These are phyloP conservation scores for Magnusiomyces ingens DNA, from an alignment of 1,139 yeast species.

Conservation along the genomic window DNA sequence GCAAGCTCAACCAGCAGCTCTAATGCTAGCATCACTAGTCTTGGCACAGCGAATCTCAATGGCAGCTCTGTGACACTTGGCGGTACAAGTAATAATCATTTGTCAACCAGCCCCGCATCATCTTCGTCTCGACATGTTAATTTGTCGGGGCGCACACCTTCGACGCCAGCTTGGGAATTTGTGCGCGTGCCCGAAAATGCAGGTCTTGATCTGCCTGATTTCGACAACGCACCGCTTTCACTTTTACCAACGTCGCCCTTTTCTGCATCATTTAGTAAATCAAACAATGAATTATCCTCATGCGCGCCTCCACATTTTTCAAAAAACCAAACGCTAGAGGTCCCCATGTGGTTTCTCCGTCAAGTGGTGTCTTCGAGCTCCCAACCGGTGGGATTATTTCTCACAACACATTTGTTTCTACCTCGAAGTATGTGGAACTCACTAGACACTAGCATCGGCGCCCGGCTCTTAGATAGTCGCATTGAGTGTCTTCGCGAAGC, in stretches of 20 bases:
- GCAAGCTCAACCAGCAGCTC: neutral
- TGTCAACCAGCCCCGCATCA: too few relatives aligned
- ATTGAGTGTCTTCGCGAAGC: conserved; percentile 20
- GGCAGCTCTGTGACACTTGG: too few relatives aligned
- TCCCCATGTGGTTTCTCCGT: conserved; percentile 23
- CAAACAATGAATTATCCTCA: too few relatives aligned
- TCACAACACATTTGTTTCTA: conserved; percentile 20
- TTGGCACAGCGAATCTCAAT: too few relatives aligned
- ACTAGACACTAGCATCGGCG: conserved; percentile 13
- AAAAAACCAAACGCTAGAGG: neutral
- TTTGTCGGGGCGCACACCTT: too few relatives aligned
- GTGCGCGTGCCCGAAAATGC: too few relatives aligned
- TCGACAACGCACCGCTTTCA: neutral
- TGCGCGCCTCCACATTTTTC: too few relatives aligned
- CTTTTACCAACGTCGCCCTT: conserved; percentile 1
- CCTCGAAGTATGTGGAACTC: conserved; percentile 22
- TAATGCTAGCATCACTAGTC: conserved; percentile 3
- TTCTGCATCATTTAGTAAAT: too few relatives aligned
- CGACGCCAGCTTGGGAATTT: too few relatives aligned
- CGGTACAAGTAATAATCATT: too few relatives aligned
- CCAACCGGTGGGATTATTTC: conserved; percentile 21
- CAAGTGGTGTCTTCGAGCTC: conserved; percentile 21
- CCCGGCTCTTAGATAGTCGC: conserved; percentile 20
- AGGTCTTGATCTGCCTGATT: neutral
- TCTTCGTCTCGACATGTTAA: neutral